Conservation (phyloP, 2,329 filamentous ascomycete species). For the Cryphonectria naterciae region DNA sequence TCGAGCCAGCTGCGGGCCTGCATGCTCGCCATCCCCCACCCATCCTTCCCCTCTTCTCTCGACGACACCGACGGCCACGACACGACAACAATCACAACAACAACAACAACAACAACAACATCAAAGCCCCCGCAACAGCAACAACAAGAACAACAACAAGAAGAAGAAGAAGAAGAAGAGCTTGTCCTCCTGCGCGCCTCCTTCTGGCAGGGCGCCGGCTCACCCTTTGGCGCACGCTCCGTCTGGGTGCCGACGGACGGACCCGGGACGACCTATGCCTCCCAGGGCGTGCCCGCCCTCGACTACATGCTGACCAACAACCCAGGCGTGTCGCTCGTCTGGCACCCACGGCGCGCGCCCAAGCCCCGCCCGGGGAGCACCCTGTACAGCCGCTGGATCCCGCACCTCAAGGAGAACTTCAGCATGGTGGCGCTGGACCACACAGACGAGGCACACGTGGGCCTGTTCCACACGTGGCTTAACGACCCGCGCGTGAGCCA, state of each 20-base stretch:
- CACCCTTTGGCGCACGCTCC: conserved; percentile 67
- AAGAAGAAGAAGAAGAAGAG: conserved; percentile 37
- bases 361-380: conserved; percentile 73
- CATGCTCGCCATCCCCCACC: conserved; percentile 54
- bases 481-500: conserved; percentile 81
- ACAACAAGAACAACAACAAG: conserved; percentile 24
- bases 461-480: conserved; percentile 78
- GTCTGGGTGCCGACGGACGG: conserved; percentile 58
- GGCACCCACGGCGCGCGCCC: conserved; percentile 71
- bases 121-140: conserved; percentile 37
- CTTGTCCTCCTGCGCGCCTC: conserved; percentile 54
- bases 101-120: conserved; percentile 25
- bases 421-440: conserved; percentile 77
- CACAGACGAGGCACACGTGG: conserved; percentile 64
- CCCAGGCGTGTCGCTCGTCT: conserved; percentile 41
- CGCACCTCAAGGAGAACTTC: conserved; percentile 75
- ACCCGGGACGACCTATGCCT: conserved; percentile 42
- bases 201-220: conserved; percentile 74
- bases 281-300: conserved; percentile 54
- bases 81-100: conserved; percentile 32
- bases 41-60: conserved; percentile 30
- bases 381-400: conserved; percentile 79
- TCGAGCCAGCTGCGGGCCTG: conserved; percentile 42
- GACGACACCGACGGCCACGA: not conserved
- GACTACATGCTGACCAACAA: conserved; percentile 50